Evolutionary conservation across 169 alveolate genomes (phyloP).

Genomic region (Plasmodium gaboni): DNA sequence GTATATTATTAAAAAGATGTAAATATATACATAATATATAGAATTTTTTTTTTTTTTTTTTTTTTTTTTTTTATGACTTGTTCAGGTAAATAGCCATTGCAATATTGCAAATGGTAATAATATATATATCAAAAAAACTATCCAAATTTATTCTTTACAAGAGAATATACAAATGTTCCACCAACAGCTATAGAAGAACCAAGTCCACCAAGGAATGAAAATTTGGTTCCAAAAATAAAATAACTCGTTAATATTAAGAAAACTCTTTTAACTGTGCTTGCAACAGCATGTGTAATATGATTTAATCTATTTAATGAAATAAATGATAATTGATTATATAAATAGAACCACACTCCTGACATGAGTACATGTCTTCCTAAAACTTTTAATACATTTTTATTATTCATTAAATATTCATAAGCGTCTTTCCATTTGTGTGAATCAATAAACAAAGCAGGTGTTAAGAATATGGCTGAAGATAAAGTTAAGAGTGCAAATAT

Average conservation of each 20-base stretch:
- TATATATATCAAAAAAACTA: constrained; percentile 8
- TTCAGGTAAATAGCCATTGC: constrained; percentile 3
- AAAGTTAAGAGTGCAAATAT: constrained; percentile 79
- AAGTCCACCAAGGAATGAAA: constrained; percentile 80
- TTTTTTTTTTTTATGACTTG: constrained; percentile 3
- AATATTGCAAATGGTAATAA: constrained; percentile 4
- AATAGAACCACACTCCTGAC: constrained; percentile 81
- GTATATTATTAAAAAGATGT: too few relatives aligned
- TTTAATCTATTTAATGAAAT: constrained; percentile 80
- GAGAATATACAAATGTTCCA: constrained; percentile 84
- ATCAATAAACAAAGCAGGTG: constrained; percentile 78
- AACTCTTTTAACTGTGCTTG: constrained; percentile 85
- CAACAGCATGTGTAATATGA: constrained; percentile 88
- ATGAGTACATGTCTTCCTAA: constrained; percentile 76
- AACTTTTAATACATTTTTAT: constrained; percentile 35
- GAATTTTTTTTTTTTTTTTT: neutral
- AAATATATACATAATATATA: neutral
- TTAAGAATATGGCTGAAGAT: constrained; percentile 78
- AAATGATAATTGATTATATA: constrained; percentile 82
- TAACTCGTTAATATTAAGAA: constrained; percentile 79
- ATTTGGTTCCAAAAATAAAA: constrained; percentile 79
- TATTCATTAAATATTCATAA: constrained; percentile 40
- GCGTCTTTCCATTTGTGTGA: constrained; percentile 73
- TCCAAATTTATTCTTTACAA: constrained; percentile 78
- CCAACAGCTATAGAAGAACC: constrained; percentile 87